These are phyloP conservation scores for Pseudophaeomoniella oleicola DNA, from an alignment of 2,329 filamentous ascomycete species.

Conservation along the genomic window DNA sequence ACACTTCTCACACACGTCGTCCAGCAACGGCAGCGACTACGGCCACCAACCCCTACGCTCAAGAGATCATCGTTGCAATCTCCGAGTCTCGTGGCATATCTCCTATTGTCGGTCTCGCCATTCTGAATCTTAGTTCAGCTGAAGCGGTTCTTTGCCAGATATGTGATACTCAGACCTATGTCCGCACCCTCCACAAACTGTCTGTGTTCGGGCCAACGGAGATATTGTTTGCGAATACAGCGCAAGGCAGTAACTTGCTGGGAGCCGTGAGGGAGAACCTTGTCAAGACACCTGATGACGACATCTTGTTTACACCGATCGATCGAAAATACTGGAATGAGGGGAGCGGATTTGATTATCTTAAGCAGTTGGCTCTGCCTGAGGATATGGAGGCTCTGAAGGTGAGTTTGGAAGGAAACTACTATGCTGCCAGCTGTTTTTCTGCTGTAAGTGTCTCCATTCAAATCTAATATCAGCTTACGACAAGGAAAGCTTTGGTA, in stretches of 20 bases:
- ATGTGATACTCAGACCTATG: constrained; percentile 83
- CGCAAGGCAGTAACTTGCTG: constrained; percentile 61
- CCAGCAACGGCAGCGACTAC: constrained; percentile 43
- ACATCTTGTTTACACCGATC: constrained; percentile 44
- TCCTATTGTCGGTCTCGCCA: constrained; percentile 70
- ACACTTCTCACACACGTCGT: constrained; percentile 27
- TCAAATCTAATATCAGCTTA: no score
- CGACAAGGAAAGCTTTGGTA: no score
- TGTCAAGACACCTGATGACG: constrained; percentile 23
- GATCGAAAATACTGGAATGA: constrained; percentile 80
- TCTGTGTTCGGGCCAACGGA: constrained; percentile 64
- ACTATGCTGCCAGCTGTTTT: constrained; percentile 72
- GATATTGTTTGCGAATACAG: constrained; percentile 62
- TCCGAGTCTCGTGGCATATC: constrained; percentile 78
- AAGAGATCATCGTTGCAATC: constrained; percentile 75
- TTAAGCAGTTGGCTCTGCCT: constrained; percentile 63
- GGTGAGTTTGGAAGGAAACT: constrained; percentile 66
- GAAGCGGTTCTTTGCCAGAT: constrained; percentile 82
- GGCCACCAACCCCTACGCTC: constrained; percentile 39
- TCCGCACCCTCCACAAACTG: constrained; percentile 76
- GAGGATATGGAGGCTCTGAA: constrained; percentile 72
- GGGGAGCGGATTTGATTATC: constrained; percentile 57
- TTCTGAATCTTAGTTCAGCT: constrained; percentile 73
- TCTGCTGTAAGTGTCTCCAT: constrained; percentile 51
- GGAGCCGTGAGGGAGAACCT: constrained; percentile 61